A percentile compares a stretch with the other conserved stretches of the same genome.
These are phyloP conservation scores for Geoglossum cookeanum DNA, from an alignment of 2,329 filamentous ascomycete genomes.

Conservation along the genomic window DNA sequence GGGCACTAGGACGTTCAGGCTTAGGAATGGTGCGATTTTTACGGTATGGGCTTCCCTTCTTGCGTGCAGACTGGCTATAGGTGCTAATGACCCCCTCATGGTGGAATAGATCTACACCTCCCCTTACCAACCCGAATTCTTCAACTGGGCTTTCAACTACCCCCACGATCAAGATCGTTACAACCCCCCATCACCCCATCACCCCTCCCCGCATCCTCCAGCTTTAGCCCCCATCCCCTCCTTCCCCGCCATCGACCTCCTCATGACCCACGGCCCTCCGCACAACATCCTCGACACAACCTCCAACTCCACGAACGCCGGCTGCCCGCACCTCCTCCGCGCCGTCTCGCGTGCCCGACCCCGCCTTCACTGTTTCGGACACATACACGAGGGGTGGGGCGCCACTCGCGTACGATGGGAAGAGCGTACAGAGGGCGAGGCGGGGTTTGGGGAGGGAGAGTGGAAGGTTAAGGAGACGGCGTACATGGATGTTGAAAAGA, in stretches of 20 bases:
- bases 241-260: constrained; percentile 24
- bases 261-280: constrained; percentile 44
- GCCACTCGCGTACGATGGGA: constrained; percentile 34
- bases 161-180: constrained; percentile 30
- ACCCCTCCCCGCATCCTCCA: background rate
- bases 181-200: constrained; percentile 19
- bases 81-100: background rate
- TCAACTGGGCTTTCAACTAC: constrained; percentile 36
- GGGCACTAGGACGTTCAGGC: constrained; percentile 26
- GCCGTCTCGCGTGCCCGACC: constrained; percentile 29
- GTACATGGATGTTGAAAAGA: background rate
- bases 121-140: constrained; percentile 37
- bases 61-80: background rate
- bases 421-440: background rate
- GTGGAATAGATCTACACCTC: constrained; percentile 29
- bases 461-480: background rate
- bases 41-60: constrained; percentile 16
- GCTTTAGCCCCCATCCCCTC: constrained; percentile 8
- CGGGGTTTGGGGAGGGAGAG: background rate
- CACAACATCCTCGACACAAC: constrained; percentile 29
- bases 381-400: constrained; percentile 43
- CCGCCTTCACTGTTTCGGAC: constrained; percentile 35
- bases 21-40: constrained; percentile 30
- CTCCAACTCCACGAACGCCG: constrained; percentile 22
- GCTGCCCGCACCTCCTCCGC: constrained; percentile 33